Percentiles rank a stretch among this genome's conserved stretches.
These are phyloP conservation scores for Piper betle DNA, from an alignment of 164 flowering plant species.

Conservation along the genomic window DNA sequence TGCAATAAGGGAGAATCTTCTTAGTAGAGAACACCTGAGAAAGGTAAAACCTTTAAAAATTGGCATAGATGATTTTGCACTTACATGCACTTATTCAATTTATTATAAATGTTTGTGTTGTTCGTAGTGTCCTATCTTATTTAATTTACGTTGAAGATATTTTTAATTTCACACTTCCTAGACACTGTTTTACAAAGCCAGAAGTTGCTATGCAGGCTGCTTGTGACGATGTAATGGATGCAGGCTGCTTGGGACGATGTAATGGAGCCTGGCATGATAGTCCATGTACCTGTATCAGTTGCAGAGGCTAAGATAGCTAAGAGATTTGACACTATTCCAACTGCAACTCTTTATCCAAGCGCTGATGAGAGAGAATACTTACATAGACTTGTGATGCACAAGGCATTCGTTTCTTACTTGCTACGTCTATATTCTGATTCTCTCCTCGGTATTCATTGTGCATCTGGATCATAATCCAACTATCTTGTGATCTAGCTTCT, in stretches of 20 bases:
- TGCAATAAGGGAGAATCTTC: slow-evolving; percentile 7
- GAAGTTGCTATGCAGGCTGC: neutral
- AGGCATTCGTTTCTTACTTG: slow-evolving; percentile 27
- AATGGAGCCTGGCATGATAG: slow-evolving; percentile 55
- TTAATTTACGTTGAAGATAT: neutral
- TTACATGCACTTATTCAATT: too few relatives aligned
- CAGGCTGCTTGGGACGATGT: slow-evolving; percentile 1
- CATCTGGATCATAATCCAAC: too few relatives aligned
- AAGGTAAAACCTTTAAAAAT: slow-evolving; percentile 29
- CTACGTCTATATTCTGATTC: neutral
- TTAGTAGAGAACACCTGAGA: slow-evolving; percentile 20
- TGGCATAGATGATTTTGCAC: too few relatives aligned
- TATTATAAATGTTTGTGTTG: too few relatives aligned
- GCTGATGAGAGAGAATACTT: slow-evolving; percentile 86
- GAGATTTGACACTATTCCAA: slow-evolving; percentile 77
- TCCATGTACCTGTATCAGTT: slow-evolving; percentile 67
- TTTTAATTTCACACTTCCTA: too few relatives aligned
- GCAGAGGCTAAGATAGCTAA: slow-evolving; percentile 59
- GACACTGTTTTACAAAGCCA: neutral
- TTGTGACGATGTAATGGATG: slow-evolving; percentile 28
- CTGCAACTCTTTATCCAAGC: slow-evolving; percentile 80
- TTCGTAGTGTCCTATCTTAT: too few relatives aligned
- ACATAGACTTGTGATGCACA: slow-evolving; percentile 80
- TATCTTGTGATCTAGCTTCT: too few relatives aligned
- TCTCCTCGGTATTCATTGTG: too few relatives aligned